phyloP scores from a whole-genome alignment of 306 rosid species.

The cucumber (Cucumis sativus) region DNA sequence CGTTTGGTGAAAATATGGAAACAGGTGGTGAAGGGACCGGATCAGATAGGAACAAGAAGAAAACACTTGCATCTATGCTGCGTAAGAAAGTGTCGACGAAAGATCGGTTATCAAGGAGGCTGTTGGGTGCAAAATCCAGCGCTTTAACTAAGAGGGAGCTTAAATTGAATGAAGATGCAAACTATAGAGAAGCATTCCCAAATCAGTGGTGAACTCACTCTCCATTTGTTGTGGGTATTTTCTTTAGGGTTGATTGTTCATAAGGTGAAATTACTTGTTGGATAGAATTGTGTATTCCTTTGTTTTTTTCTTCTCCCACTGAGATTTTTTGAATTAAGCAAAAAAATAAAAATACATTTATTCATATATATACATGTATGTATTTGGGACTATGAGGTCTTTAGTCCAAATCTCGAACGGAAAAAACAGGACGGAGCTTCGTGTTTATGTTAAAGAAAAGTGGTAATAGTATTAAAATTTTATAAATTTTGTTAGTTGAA shows the following conservation, averaged over 20 bases:
- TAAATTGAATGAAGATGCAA: constrained; percentile 29
- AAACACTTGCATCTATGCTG: constrained; percentile 69
- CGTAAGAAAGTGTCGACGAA: constrained; percentile 62
- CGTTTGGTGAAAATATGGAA: constrained; percentile 38
- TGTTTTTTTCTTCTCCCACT: not conserved
- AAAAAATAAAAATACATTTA: too few relatives aligned
- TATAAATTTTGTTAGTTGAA: too few relatives aligned
- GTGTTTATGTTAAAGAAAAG: too few relatives aligned
- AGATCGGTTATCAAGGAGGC: constrained; percentile 59
- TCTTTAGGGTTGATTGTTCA: not conserved
- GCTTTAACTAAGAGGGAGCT: constrained; percentile 37
- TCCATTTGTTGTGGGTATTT: not conserved
- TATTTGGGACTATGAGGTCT: too few relatives aligned
- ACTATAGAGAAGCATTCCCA: constrained; percentile 64
- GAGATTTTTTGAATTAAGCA: too few relatives aligned
- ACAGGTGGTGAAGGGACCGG: constrained; percentile 8
- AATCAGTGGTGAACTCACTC: constrained; percentile 45
- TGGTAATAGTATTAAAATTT: too few relatives aligned
- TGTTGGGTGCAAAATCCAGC: constrained; percentile 35
- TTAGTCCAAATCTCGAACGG: too few relatives aligned
- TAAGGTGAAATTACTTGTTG: not conserved
- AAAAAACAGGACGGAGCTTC: too few relatives aligned
- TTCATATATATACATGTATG: too few relatives aligned
- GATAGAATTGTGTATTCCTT: not conserved
- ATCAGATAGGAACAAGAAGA: constrained; percentile 35